Base-by-base conservation (phyloP, 179 eudicot genomes). In the Kewa caespitosa region DNA sequence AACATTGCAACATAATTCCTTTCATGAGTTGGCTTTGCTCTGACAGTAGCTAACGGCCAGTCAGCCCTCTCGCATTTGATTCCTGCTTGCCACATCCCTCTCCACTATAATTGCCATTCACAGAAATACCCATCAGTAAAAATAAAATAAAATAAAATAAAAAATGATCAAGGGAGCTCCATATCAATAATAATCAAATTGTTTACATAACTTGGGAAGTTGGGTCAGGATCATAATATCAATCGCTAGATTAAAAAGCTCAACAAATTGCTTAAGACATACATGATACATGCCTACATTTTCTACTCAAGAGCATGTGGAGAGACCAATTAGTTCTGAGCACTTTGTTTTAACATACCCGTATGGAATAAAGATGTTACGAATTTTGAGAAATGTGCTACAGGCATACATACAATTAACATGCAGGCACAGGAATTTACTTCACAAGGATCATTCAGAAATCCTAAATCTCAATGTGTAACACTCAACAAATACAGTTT, bases 61-160 rank as follows among this genome's bases (percentile, higher is more conserved):
- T 96, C 99, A 78, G 87, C 90, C 84, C 96, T 87, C 73, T 87
- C 94, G 76, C 99, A 96, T 77, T 85, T 90, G 69, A 96, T 91
- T 75, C 98, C 99, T 61, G 96, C 89, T 85, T 90, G 99, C 99
- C 99, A 96, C 92, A 82, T 86, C 74, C 97, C 99, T 80, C 94
- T 87, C 98, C 98, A 89, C 99, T 96, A 85, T 70, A 87, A 73
- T 79, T 79, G 78, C 73, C 64, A 78, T 80, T 79, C 46, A 83
- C 70, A 77, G 81, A 72, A 62, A 82, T 25, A 38, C 39, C 77
- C n/a, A n/a, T n/a, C n/a, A n/a, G n/a, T n/a, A n/a, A n/a, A n/a
- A n/a, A n/a, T n/a, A n/a, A n/a, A n/a, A n/a, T n/a, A n/a, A n/a
- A n/a, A n/a, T n/a, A 77, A 77, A 67, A 79, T 38, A 46, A n/a